Conservation (phyloP, 2,329 filamentous ascomycete species). For the Chalaropsis thielavioides region DNA sequence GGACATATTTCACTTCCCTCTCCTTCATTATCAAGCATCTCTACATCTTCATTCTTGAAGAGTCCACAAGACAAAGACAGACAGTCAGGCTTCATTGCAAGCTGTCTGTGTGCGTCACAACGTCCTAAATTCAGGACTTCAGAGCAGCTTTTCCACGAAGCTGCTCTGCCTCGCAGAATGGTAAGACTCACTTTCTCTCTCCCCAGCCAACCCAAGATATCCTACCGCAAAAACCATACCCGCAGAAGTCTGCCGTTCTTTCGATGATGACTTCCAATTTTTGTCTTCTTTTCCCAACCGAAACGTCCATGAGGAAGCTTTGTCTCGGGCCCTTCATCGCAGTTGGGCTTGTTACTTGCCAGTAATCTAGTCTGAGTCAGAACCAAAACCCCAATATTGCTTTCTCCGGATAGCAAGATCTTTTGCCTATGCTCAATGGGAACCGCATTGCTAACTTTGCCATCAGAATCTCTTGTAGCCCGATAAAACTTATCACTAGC, state of each 20-base stretch:
- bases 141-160: background rate
- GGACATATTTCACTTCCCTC: constrained; percentile 8
- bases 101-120: background rate
- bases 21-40: constrained; percentile 4
- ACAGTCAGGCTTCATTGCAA: background rate
- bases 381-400: constrained; percentile 14
- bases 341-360: constrained; percentile 67
- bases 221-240: background rate
- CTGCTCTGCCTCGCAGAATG: background rate
- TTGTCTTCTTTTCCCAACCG: constrained; percentile 77
- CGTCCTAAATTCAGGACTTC: background rate
- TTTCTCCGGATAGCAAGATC: background rate
- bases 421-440: constrained; percentile 18
- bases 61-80: background rate
- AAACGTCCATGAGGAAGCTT: constrained; percentile 75
- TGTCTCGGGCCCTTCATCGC: constrained; percentile 47
- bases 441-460: constrained; percentile 6
- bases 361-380: constrained; percentile 66
- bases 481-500: constrained; percentile 1
- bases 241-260: constrained; percentile 20
- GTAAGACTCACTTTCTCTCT: background rate
- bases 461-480: background rate
- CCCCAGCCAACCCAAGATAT: background rate
- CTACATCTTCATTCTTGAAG: background rate
- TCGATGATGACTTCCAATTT: constrained; percentile 59